These are phyloP conservation scores for Neofusicoccum umdonicola DNA, from an alignment of 2,329 filamentous ascomycete genomes.

Conservation along the genomic window DNA sequence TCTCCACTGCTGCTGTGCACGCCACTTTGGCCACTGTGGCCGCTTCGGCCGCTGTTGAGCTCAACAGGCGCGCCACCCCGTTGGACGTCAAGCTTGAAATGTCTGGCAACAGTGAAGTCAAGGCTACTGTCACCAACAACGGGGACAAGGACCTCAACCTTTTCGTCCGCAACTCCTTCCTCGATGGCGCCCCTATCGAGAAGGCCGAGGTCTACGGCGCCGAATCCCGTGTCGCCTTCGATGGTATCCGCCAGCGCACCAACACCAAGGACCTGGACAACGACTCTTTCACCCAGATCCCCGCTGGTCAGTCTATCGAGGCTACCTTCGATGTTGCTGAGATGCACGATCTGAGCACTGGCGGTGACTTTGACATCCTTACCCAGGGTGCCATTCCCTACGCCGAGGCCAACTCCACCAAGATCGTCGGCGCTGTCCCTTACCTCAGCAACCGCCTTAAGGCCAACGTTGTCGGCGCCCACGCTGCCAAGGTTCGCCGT, in stretches of 20 bases:
- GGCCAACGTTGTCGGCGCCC: slow-evolving; percentile 56
- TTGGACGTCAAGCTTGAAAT: slow-evolving; percentile 21
- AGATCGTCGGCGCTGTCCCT: slow-evolving; percentile 54
- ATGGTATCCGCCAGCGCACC: slow-evolving; percentile 51
- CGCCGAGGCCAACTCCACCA: slow-evolving; percentile 52
- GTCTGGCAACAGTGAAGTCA: slow-evolving; percentile 53
- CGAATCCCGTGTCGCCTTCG: slow-evolving; percentile 49
- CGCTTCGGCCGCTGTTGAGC: background rate
- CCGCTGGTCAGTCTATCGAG: slow-evolving; percentile 48
- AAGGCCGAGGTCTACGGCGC: background rate
- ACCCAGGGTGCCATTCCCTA: slow-evolving; percentile 58
- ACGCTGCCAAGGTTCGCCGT: slow-evolving; percentile 51
- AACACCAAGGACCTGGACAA: slow-evolving; percentile 48
- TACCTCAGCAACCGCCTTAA: slow-evolving; percentile 59
- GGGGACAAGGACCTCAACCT: slow-evolving; percentile 51
- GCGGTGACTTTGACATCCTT: slow-evolving; percentile 57
- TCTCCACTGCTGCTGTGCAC: background rate
- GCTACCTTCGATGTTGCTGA: slow-evolving; percentile 56
- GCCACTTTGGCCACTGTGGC: background rate
- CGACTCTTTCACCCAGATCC: slow-evolving; percentile 52
- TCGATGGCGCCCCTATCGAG: slow-evolving; percentile 50
- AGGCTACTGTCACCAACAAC: slow-evolving; percentile 55
- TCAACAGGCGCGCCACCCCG: slow-evolving; percentile 5
- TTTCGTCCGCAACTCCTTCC: slow-evolving; percentile 48
- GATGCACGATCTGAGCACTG: slow-evolving; percentile 51